A percentile compares a stretch with the other conserved stretches of the same genome.
These are phyloP conservation scores for Przewalskia tangutica DNA, from an alignment of 257 asterid genomes.

Conservation along the genomic window DNA sequence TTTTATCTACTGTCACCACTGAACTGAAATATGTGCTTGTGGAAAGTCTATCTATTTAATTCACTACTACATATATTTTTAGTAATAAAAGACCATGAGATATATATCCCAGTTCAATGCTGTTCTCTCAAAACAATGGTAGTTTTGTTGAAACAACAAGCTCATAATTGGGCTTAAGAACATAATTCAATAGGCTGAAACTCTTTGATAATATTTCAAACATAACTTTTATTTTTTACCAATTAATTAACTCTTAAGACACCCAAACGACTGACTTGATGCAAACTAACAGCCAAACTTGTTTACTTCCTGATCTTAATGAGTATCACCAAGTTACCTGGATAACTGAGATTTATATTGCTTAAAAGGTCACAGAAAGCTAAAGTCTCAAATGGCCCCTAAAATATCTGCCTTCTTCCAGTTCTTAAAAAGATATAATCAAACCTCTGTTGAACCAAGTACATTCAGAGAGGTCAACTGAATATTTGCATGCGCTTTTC, in stretches of 20 bases:
- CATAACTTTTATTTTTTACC: neutral
- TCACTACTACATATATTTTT: neutral
- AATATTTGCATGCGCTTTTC: neutral
- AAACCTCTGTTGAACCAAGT: neutral
- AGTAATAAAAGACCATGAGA: neutral
- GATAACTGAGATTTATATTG: neutral
- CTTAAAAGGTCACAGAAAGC: neutral
- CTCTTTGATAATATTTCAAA: neutral
- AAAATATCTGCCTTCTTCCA: neutral
- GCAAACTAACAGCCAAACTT: neutral
- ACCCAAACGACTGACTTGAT: neutral
- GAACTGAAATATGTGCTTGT: neutral
- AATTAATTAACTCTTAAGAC: neutral
- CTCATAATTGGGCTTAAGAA: neutral
- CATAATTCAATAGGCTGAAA: neutral
- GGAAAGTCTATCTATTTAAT: neutral
- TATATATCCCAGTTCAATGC: neutral
- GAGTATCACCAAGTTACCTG: neutral
- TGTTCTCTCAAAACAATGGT: neutral
- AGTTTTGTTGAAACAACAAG: neutral
- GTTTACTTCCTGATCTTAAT: neutral
- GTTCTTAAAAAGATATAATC: neutral
- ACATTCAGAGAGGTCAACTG: neutral
- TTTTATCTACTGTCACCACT: neutral
- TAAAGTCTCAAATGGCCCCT: neutral